Evolutionary conservation across 257 asterid species (phyloP).

Genomic region (Capsicum baccatum): DNA sequence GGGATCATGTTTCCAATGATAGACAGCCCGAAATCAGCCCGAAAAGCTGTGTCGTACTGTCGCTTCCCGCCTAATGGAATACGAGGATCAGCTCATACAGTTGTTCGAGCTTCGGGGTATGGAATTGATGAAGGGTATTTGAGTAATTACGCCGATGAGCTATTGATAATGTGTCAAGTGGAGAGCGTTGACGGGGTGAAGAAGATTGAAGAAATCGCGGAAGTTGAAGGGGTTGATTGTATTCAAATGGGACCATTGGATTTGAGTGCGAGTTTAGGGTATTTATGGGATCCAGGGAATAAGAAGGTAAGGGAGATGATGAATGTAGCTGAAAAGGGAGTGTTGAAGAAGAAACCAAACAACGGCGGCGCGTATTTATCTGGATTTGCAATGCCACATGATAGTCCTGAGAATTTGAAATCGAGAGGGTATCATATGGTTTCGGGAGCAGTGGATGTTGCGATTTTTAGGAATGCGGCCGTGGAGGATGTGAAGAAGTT

Average conservation of each 20-base stretch:
- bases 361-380: slow-evolving; percentile 55
- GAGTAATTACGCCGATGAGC: slow-evolving; percentile 66
- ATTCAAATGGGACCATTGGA: slow-evolving; percentile 91
- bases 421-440: slow-evolving; percentile 81
- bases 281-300: slow-evolving; percentile 86
- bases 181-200: slow-evolving; percentile 68
- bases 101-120: slow-evolving; percentile 76
- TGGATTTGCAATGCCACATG: slow-evolving; percentile 85
- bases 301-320: slow-evolving; percentile 71
- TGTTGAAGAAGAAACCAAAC: slow-evolving; percentile 37
- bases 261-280: slow-evolving; percentile 87
- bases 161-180: slow-evolving; percentile 80
- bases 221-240: slow-evolving; percentile 80
- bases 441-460: slow-evolving; percentile 71
- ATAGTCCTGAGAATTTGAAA: slow-evolving; percentile 55
- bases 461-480: slow-evolving; percentile 63
- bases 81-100: slow-evolving; percentile 86
- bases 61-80: slow-evolving; percentile 74
- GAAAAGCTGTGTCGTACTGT: slow-evolving; percentile 72
- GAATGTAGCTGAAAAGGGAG: slow-evolving; percentile 68
- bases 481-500: slow-evolving; percentile 74
- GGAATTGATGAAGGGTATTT: slow-evolving; percentile 76
- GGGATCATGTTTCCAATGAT: slow-evolving; percentile 94
- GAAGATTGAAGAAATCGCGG: slow-evolving; percentile 66
- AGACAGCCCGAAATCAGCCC: slow-evolving; percentile 67